Conservation (phyloP, 352 stramenopile genomes). For the Blastocystis sp. region DNA sequence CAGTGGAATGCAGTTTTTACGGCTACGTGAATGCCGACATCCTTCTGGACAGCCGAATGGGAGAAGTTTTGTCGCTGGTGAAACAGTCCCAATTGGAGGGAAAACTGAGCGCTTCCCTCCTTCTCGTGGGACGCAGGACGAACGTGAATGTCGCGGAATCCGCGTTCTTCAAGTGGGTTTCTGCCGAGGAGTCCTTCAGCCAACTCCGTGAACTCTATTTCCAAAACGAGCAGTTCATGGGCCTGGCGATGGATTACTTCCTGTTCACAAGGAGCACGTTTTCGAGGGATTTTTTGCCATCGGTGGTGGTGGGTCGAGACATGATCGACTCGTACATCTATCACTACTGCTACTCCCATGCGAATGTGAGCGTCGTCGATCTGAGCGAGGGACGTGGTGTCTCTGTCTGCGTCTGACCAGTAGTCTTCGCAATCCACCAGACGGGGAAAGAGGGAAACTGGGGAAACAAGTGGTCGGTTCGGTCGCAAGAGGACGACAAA, state of each 20-base stretch:
- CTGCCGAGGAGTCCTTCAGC: background rate
- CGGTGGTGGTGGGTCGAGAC: background rate
- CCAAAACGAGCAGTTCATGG: background rate
- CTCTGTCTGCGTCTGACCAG: background rate
- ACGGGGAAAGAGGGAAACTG: background rate
- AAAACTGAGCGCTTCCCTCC: background rate
- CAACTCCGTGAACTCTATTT: background rate
- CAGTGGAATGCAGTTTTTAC: conserved; percentile 43
- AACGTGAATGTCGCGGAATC: background rate
- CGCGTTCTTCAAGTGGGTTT: background rate
- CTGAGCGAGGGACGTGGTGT: background rate
- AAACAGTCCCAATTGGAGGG: background rate
- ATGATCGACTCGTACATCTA: conserved; percentile 12
- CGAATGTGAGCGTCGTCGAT: background rate
- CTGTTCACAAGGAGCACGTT: background rate
- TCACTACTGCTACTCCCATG: background rate
- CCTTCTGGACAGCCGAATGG: conserved; percentile 22
- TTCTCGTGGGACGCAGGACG: background rate
- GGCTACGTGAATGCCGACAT: conserved; percentile 69
- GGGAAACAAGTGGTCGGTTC: background rate
- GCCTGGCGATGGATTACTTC: background rate
- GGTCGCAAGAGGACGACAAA: background rate
- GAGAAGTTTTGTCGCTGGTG: background rate
- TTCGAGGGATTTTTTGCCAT: background rate
- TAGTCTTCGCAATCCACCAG: background rate